These are phyloP conservation scores for Scortechinia acanthostroma DNA, from an alignment of 2,329 filamentous ascomycete genomes.

Conservation along the genomic window DNA sequence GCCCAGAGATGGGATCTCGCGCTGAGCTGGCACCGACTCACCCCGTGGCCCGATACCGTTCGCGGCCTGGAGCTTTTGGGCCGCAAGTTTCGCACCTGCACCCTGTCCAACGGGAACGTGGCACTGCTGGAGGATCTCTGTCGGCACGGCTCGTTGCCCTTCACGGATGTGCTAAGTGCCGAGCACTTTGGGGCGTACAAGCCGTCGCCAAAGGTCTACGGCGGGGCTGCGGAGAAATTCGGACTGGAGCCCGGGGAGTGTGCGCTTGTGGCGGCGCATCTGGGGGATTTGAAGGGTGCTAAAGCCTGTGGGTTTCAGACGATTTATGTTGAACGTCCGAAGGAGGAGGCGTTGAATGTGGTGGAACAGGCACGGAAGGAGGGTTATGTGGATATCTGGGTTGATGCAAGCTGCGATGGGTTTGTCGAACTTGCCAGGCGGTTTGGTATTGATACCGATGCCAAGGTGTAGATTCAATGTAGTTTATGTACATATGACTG, in stretches of 20 bases:
- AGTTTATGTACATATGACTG: no score
- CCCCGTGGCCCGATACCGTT: constrained; percentile 60
- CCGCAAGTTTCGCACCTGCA: constrained; percentile 46
- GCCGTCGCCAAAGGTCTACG: constrained; percentile 61
- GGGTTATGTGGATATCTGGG: constrained; percentile 61
- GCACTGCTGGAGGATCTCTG: constrained; percentile 60
- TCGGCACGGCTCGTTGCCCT: constrained; percentile 48
- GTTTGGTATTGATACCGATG: constrained; percentile 24
- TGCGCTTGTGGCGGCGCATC: constrained; percentile 72
- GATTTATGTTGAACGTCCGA: constrained; percentile 64
- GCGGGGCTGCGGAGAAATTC: constrained; percentile 55
- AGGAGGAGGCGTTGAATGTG: constrained; percentile 55
- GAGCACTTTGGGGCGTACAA: constrained; percentile 73
- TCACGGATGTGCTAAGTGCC: constrained; percentile 54
- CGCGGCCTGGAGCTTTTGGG: constrained; percentile 46
- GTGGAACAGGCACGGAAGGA: constrained; percentile 30
- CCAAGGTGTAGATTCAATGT: no score
- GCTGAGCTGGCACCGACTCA: constrained; percentile 65
- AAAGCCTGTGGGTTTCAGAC: constrained; percentile 58
- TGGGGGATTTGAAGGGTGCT: constrained; percentile 63
- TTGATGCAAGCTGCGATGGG: constrained; percentile 37
- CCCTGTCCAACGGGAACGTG: constrained; percentile 70
- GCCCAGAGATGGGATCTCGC: constrained; percentile 58
- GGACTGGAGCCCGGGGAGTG: constrained; percentile 51
- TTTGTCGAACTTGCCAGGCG: constrained; percentile 40